phyloP scores from a whole-genome alignment of 2,329 filamentous ascomycete genomes.

The Penicillium sp. region DNA sequence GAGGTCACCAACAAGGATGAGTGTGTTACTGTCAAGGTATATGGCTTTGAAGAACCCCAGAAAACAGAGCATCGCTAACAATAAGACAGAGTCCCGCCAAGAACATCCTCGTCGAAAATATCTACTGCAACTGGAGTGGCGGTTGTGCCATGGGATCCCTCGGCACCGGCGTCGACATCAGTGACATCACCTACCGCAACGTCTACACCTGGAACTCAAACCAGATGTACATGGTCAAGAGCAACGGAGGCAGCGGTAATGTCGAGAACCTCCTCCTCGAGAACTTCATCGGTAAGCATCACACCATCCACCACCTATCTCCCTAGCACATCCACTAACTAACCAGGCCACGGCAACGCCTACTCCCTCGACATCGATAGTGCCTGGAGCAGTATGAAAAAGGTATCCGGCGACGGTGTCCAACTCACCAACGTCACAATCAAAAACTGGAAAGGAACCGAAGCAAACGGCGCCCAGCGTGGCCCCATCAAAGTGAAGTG shows the following conservation, averaged over 20 bases:
- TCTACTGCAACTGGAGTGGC: not conserved
- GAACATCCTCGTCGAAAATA: not conserved
- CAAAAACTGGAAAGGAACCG: not conserved
- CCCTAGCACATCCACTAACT: not conserved
- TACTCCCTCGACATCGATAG: not conserved
- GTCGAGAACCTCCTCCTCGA: not conserved
- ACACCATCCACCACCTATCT: not conserved
- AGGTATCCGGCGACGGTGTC: not conserved
- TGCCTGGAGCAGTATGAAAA: not conserved
- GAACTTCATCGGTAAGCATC: not conserved
- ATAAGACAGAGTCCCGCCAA: not conserved
- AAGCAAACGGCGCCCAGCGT: not conserved
- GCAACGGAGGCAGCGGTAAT: not conserved
- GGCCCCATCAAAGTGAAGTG: not conserved
- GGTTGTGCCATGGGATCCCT: not conserved
- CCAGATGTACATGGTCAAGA: not conserved
- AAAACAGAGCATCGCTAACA: not conserved
- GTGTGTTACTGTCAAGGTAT: not conserved
- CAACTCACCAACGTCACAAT: not conserved
- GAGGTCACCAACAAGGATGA: not conserved
- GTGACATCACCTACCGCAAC: not conserved
- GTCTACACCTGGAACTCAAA: not conserved
- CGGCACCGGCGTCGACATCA: not conserved
- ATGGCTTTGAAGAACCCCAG: not conserved
- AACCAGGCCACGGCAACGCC: not conserved